Evolutionary conservation across 768 basidiomycete species (phyloP).

Genomic region (Amanita pallidorosea): DNA sequence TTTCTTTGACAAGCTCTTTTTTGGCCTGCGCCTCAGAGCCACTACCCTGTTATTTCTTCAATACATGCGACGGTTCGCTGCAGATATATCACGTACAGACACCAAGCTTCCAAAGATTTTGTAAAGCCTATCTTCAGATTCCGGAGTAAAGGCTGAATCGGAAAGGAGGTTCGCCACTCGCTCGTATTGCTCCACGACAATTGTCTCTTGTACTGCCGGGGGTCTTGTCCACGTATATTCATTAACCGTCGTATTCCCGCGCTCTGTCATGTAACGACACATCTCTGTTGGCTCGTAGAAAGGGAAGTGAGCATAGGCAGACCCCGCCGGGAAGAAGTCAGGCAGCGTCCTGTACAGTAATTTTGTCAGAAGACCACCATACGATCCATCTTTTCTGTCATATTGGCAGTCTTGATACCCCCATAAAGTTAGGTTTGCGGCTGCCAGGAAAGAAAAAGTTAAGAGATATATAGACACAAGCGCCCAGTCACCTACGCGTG

Average conservation of each 20-base stretch:
- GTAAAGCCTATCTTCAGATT: conserved; percentile 22
- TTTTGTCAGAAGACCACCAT: conserved; percentile 65
- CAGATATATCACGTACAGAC: not conserved
- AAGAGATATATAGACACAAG: not conserved
- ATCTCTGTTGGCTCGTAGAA: conserved; percentile 54
- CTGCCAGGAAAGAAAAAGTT: conserved; percentile 21
- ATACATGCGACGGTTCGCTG: not conserved
- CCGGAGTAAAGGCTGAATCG: conserved; percentile 19
- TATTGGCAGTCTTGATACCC: conserved; percentile 64
- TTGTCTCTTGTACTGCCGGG: conserved; percentile 10
- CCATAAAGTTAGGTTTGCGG: conserved; percentile 70
- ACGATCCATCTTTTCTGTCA: conserved; percentile 56
- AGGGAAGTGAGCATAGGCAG: conserved; percentile 72
- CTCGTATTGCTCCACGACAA: conserved; percentile 19
- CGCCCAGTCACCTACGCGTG: conserved; percentile 42
- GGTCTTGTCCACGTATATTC: conserved; percentile 59
- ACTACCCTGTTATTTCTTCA: not conserved
- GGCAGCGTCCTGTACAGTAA: conserved; percentile 67
- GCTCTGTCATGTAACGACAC: conserved; percentile 25
- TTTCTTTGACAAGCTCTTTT: not conserved
- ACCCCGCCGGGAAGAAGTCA: conserved; percentile 51
- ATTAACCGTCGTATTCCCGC: conserved; percentile 17
- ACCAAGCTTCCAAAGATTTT: conserved; percentile 14
- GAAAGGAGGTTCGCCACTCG: conserved; percentile 25
- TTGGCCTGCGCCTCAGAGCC: not conserved